phyloP scores from a whole-genome alignment of 192 early-diverging fungal genomes.

The Coemansia sp. region DNA sequence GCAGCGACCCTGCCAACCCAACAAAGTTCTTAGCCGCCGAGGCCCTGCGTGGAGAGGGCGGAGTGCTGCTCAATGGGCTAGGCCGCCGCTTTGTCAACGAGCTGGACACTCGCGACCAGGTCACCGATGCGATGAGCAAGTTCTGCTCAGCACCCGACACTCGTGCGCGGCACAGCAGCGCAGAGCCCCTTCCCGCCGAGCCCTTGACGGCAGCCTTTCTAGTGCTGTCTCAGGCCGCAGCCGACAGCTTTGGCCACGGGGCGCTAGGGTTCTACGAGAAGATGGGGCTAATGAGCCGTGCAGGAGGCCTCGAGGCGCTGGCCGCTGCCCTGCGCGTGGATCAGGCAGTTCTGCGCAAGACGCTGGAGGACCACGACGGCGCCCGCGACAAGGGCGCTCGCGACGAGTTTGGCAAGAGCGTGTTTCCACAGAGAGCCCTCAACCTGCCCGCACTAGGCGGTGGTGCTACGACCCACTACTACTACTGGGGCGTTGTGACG shows the following conservation, averaged over 20 bases:
- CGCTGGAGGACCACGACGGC: conserved; percentile 60
- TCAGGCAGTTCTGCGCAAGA: conserved; percentile 25
- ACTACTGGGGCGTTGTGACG: conserved; percentile 73
- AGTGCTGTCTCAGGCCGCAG: conserved; percentile 48
- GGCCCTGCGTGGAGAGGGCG: conserved; percentile 93
- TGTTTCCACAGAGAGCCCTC: conserved; percentile 66
- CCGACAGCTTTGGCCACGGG: conserved; percentile 44
- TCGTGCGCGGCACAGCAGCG: conserved; percentile 12
- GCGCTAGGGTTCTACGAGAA: conserved; percentile 51
- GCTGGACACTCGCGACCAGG: conserved; percentile 92
- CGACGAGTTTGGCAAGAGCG: conserved; percentile 73
- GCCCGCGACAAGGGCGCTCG: conserved; percentile 59
- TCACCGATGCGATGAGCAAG: conserved; percentile 88
- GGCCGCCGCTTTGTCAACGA: conserved; percentile 93
- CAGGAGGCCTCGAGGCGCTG: conserved; percentile 8
- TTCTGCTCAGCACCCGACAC: conserved; percentile 36
- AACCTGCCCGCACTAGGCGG: conserved; percentile 18
- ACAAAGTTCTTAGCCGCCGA: conserved; percentile 97
- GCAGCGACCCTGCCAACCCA: conserved; percentile 84
- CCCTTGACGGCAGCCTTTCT: conserved; percentile 39
- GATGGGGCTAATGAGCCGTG: conserved; percentile 42
- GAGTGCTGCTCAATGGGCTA: conserved; percentile 76
- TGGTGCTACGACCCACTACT: conserved; percentile 23
- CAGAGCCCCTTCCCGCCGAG: neutral
- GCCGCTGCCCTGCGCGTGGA: conserved; percentile 52